A percentile compares a stretch with the other conserved stretches of the same genome.
These are phyloP conservation scores for Sporothrix protearum DNA, from an alignment of 2,329 filamentous ascomycete species.

Conservation along the genomic window DNA sequence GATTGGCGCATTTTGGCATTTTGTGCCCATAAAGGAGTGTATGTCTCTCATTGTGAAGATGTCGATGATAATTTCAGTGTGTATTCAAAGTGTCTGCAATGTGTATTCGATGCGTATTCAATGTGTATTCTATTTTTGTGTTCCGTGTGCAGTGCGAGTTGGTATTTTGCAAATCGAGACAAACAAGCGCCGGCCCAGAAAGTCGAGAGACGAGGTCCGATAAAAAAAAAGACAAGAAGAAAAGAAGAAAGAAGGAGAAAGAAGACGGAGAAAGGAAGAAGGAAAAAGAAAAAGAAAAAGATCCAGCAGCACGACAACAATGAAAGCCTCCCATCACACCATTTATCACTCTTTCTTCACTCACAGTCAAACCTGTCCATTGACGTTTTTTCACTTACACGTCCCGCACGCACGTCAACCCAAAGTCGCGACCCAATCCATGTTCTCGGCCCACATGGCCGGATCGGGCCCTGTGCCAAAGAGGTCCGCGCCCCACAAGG, in stretches of 20 bases:
- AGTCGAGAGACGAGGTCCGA: too few relatives aligned
- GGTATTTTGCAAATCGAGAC: neutral
- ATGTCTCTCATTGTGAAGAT: neutral
- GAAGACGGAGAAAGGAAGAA: neutral
- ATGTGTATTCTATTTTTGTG: neutral
- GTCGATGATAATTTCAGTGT: too few relatives aligned
- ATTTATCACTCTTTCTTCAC: neutral
- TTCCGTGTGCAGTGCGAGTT: neutral
- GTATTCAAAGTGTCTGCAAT: neutral
- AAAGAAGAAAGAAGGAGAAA: neutral
- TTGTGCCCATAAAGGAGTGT: neutral
- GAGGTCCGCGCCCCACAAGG: slow-evolving; percentile 27
- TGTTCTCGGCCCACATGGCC: slow-evolving; percentile 27
- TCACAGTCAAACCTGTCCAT: neutral
- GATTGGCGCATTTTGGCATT: neutral
- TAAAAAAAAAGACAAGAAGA: neutral
- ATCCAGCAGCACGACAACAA: neutral
- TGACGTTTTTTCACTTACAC: neutral
- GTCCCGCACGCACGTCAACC: neutral
- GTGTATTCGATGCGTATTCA: neutral
- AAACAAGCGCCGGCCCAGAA: neutral
- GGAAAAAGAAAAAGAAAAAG: neutral
- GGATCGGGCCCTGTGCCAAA: slow-evolving; percentile 28
- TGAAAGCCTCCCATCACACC: neutral
- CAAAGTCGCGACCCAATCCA: slow-evolving; percentile 24